phyloP scores from a whole-genome alignment of 2,329 filamentous ascomycete genomes.

The Alternaria tenuissima region DNA sequence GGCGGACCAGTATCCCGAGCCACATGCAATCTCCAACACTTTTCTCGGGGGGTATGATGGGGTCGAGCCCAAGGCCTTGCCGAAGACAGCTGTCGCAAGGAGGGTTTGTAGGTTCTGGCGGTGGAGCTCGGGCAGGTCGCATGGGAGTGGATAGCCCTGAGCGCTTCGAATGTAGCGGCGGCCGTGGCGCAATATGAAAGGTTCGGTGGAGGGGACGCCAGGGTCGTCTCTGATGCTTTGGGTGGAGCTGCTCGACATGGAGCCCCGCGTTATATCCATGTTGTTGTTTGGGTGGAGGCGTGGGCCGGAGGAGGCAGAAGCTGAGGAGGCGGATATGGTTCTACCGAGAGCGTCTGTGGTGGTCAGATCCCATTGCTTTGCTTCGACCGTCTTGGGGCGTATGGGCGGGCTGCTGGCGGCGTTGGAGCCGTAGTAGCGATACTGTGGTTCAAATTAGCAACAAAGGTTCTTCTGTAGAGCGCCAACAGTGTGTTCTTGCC shows the following conservation, averaged over 20 bases:
- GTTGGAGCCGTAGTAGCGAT: slow-evolving; percentile 46
- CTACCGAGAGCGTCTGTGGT: slow-evolving; percentile 48
- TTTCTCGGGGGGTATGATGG: slow-evolving; percentile 66
- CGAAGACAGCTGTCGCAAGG: slow-evolving; percentile 81
- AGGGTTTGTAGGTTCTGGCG: slow-evolving; percentile 86
- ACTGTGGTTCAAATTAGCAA: slow-evolving; percentile 34
- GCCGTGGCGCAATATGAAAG: slow-evolving; percentile 76
- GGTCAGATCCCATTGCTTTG: slow-evolving; percentile 49
- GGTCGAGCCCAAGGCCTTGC: slow-evolving; percentile 78
- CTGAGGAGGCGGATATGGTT: slow-evolving; percentile 40
- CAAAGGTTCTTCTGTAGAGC: neutral
- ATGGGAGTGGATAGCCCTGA: slow-evolving; percentile 79
- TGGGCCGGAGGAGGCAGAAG: slow-evolving; percentile 27
- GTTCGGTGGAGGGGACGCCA: slow-evolving; percentile 36
- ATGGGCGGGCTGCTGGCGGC: slow-evolving; percentile 32
- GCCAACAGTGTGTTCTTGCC: slow-evolving; percentile 30
- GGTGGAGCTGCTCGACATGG: slow-evolving; percentile 50
- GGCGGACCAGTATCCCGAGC: slow-evolving; percentile 87
- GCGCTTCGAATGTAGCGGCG: slow-evolving; percentile 84
- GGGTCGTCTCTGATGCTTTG: slow-evolving; percentile 43
- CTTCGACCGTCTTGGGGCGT: slow-evolving; percentile 43
- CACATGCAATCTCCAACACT: slow-evolving; percentile 87
- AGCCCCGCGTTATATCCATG: slow-evolving; percentile 51
- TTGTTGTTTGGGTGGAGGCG: slow-evolving; percentile 26
- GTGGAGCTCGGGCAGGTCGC: slow-evolving; percentile 86